These are phyloP conservation scores for Rhodotorula sp. DNA, from an alignment of 1,284 basidiomycete genomes.

Conservation along the genomic window DNA sequence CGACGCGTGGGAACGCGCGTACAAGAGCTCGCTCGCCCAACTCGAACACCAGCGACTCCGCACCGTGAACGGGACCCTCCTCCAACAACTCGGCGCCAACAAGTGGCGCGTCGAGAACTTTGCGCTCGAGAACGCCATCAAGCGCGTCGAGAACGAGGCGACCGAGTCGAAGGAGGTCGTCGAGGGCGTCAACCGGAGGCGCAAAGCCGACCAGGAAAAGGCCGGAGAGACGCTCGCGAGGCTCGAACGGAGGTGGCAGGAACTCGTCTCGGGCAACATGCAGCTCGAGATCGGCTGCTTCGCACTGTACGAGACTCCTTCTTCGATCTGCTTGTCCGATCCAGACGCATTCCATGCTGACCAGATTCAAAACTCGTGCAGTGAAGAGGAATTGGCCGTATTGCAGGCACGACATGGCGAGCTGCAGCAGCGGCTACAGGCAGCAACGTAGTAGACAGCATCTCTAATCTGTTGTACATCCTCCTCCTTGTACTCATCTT, in stretches of 20 bases:
- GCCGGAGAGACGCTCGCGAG: conserved; percentile 72
- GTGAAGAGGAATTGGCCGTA: conserved; percentile 35
- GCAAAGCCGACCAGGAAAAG: conserved; percentile 79
- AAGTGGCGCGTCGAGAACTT: conserved; percentile 90
- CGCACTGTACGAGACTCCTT: conserved; percentile 36
- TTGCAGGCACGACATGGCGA: conserved; percentile 39
- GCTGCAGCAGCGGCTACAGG: conserved; percentile 27
- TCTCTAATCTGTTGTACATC: neutral
- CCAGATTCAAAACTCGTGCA: neutral
- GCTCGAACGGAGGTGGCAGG: conserved; percentile 82
- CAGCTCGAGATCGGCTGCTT: conserved; percentile 74
- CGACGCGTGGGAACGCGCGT: conserved; percentile 73
- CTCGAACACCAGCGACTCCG: conserved; percentile 85
- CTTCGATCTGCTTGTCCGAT: neutral
- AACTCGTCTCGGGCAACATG: conserved; percentile 78
- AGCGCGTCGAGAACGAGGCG: conserved; percentile 68
- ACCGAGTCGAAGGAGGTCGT: conserved; percentile 71
- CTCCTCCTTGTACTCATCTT: neutral
- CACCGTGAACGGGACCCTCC: conserved; percentile 79
- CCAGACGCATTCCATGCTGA: neutral
- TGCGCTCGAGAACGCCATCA: conserved; percentile 72
- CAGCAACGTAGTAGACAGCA: conserved; percentile 6
- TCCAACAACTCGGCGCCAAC: conserved; percentile 85
- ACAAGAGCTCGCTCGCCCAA: conserved; percentile 78
- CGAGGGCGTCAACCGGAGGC: conserved; percentile 77